These are phyloP conservation scores for Agaricus blazei DNA, from an alignment of 768 basidiomycete genomes.

Conservation along the genomic window DNA sequence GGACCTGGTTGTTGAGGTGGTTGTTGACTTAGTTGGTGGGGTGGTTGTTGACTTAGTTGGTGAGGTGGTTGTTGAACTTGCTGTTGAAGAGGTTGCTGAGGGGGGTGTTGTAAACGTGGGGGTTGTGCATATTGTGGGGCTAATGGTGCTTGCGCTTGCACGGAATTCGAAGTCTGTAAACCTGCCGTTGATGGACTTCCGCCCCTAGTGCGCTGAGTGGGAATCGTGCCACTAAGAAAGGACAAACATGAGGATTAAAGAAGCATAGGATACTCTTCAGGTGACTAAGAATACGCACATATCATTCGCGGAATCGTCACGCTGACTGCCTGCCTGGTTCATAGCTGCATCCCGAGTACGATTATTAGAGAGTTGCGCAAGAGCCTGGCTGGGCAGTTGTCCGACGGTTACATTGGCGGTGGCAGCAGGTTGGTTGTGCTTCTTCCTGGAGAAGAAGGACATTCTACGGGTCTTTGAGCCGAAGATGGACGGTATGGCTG, in stretches of 20 bases:
- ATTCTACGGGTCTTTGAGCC: constrained; percentile 60
- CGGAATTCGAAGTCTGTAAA: constrained; percentile 2
- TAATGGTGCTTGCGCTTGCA: constrained; percentile 13
- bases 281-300: constrained; percentile 16
- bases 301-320: constrained; percentile 19
- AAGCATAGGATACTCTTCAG: not conserved
- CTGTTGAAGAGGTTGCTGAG: constrained; percentile 18
- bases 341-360: constrained; percentile 23
- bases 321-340: constrained; percentile 24
- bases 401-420: constrained; percentile 48
- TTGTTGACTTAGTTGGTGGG: constrained; percentile 20
- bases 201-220: constrained; percentile 11
- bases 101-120: constrained; percentile 14
- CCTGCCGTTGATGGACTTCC: constrained; percentile 16
- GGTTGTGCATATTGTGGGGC: constrained; percentile 12
- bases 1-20: constrained; percentile 19
- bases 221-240: constrained; percentile 5
- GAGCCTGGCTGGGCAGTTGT: constrained; percentile 63
- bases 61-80: constrained; percentile 17
- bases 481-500: constrained; percentile 69
- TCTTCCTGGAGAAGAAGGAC: constrained; percentile 93
- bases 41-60: constrained; percentile 17
- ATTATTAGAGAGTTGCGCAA: constrained; percentile 45
- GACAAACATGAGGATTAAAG: constrained; percentile 7
- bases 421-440: constrained; percentile 37